Evolutionary conservation across 1,284 basidiomycete species (phyloP), one percentile per base, ranked within the genome.

Genomic region (Pyrrhoderma noxium): DNA sequence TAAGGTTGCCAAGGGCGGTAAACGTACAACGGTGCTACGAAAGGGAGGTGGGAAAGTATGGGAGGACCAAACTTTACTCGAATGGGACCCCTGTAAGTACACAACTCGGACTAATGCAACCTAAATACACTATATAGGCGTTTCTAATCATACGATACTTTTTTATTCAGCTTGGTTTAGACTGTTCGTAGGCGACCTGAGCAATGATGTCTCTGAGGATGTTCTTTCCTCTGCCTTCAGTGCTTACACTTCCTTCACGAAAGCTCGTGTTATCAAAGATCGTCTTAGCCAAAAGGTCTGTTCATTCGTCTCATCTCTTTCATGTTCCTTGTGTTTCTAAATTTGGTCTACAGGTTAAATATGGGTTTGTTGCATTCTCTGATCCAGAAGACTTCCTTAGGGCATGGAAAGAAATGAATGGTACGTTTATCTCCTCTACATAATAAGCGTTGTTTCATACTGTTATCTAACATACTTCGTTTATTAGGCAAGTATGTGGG

Each of bases 361-460:
- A 88, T 63, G 96, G 93, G 0, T 99, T 99, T 63, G 93, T 99
- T 34, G 90, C 93, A 0, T 99, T 99, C 67, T 92, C 91, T 52
- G 96, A 99, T 62, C 96, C 96, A 0, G 95, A 99, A 70, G 96
- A 99, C 66, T 99, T 98, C 66, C 67, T 99, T 53, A 93, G 82
- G 61, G 96, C 96, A 5, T 99, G 96, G 96, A 99, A 99, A 65
- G 93, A 99, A 67, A 98, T 98, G 93, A 92, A 99, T 67, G 95
- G 94, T 88, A 61, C 50, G 85, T 64, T 13, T 23, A 48, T 18
- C 34, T 22, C 45, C 38, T 16, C 36, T n/a, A 9, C 35, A 19
- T 16, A 31, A 5, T 31, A 27, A 37, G n/a, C n/a, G n/a, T n/a
- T n/a, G n/a, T 51, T 3, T 37, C 21, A 5, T 25, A 42, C 48